Evolutionary conservation across 1,284 basidiomycete species (phyloP), one percentile per base, ranked within the genome.

Genomic region (Microbotryomycetes sp.): DNA sequence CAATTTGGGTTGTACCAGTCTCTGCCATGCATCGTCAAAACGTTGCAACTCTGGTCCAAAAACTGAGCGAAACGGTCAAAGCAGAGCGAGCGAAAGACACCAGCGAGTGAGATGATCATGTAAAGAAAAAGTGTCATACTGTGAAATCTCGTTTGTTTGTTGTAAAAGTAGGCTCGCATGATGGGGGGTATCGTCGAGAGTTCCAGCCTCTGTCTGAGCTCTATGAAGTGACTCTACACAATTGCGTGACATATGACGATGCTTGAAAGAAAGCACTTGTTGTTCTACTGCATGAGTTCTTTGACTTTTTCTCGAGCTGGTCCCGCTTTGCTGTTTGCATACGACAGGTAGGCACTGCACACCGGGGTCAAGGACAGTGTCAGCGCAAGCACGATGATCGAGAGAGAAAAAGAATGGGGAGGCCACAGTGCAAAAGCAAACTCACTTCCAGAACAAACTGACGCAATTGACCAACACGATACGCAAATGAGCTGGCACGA

Each of bases 11-110:
- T 7, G 80, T 92, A 7, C 86, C 89, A 0, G 78, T 85, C 26
- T 91, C 88, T 36, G 91, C 85, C 23, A 92, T 90, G 78, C 88
- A 80, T 73, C 85, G 84, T 62, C 82, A 88, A 73, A 92, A 92
- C 67, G 70, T 92, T 72, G 78, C 78, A 54, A 82, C 79, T 70
- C 80, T 87, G 2, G 86, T 92, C 0, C 75, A 75, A 19, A 72
- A 84, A 48, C 82, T 92, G 79, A 80, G 83, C 50, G 74, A 74
- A 30, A 86, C 86, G 70, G 85, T 91, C 3, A 79, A 82, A 69
- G 80, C 82, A 58, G 86, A 86, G 7, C 54, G 73, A 28, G 49
- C 26, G 31, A 36, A 30, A 30, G 12, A 49, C 46, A 36, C 14
- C 9, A 23, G 74, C 74, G 62, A 60, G 60, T 61, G 62, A 55